Evolutionary conservation across 768 basidiomycete species (phyloP), one percentile per base, ranked within the genome.

Genomic region (Trametes villosa): DNA sequence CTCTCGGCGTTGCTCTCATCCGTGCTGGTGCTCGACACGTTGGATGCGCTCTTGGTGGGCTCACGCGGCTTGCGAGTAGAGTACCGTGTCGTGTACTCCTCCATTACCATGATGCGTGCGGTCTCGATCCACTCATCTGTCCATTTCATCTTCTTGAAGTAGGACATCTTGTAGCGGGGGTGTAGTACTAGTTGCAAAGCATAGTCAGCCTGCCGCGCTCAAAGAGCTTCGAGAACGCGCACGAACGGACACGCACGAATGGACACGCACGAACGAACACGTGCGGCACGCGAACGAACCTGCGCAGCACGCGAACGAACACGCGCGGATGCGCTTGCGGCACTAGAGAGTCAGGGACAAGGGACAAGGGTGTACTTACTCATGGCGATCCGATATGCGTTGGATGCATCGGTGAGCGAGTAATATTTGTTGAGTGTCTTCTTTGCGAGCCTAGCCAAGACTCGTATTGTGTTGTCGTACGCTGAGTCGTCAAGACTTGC

Each of bases 361-460:
- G 22, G 22, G 22, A 38, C 13, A 13, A n/a, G n/a, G n/a, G n/a
- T n/a, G n/a, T 1, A 69, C 71, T 2, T 55, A 77, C 76, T 53
- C 70, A 76, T 77, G 0, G 73, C 71, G 49, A 77, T 75, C 1
- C 65, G 60, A 58, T 73, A 77, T 13, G 72, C 57, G 22, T 72
- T 67, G 0, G 74, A 74, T 11, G 53, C 29, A 57, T 77, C 72
- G 0, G 72, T 72, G 18, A 64, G 26, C 22, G 52, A 47, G 60
- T 77, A 76, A 63, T 77, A 77, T 20, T 61, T 47, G 55, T 77
- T 76, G 9, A 76, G 59, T 1, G 62, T 68, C 33, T 65, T 65
- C 57, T 74, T 73, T 0, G 66, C 70, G 18, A 75, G 27, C 1
- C 31, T 33, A 15, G 71, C 31, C 0, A 72, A 58, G 13, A 67